Conservation (phyloP, 78 protist species). For the Guillardia theta region DNA sequence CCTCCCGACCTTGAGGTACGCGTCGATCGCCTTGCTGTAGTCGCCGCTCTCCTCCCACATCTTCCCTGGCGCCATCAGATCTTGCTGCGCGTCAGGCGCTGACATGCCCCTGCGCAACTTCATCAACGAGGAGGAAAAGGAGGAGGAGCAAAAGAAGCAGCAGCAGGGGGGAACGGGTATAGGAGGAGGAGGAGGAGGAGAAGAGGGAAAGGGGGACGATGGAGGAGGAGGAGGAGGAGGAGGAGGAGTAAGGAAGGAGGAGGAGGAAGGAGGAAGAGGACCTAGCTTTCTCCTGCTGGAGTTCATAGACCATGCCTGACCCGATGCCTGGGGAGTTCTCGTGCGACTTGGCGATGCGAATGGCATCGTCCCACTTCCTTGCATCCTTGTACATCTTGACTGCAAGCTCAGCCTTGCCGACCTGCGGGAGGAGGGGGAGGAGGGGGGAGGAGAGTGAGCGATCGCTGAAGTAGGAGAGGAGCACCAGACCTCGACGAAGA, state of each 20-base stretch:
- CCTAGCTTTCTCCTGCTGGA: conserved; percentile 15
- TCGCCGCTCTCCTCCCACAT: conserved; percentile 53
- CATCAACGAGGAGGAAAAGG: neutral
- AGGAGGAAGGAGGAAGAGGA: neutral
- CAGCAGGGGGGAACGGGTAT: too few species aligned
- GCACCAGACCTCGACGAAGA: neutral
- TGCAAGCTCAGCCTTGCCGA: conserved; percentile 67
- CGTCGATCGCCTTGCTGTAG: conserved; percentile 64
- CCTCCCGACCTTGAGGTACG: conserved; percentile 41
- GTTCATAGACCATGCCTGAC: neutral
- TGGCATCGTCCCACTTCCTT: conserved; percentile 53
- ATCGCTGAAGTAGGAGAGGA: neutral
- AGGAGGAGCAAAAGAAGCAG: too few species aligned
- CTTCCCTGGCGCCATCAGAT: neutral
- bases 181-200: neutral
- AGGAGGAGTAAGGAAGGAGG: too few species aligned
- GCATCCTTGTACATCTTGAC: conserved; percentile 65
- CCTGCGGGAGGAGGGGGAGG: too few species aligned
- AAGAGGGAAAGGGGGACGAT: neutral
- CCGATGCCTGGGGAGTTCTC: neutral
- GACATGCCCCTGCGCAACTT: too few species aligned
- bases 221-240: neutral
- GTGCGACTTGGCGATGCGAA: conserved; percentile 37
- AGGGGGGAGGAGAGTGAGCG: conserved; percentile 33
- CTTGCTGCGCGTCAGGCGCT: neutral